Base-by-base conservation (phyloP, 331 rosid species). In the Quercus phellos region DNA sequence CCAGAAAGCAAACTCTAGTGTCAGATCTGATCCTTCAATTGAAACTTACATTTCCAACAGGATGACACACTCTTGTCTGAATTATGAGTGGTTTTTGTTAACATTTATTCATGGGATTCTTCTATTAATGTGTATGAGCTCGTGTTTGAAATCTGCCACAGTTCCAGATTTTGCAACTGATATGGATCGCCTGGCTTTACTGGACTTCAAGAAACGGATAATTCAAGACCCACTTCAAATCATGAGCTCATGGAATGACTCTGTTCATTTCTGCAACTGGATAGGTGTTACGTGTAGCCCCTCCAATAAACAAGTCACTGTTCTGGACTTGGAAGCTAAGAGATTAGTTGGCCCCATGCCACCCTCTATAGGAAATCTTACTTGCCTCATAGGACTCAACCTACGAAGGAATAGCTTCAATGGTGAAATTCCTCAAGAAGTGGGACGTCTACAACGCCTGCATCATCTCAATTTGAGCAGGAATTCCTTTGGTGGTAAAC, bases 251-350 rank as follows among this genome's bases (percentile, higher is more conserved):
- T 87, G 96, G 89, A 89, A 81, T 55, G 75, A 86, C 5, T 83
- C 91, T 7, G 32, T 14, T 7, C 68, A 83, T 26, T 83, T 89
- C n/a, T 86, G 96, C 80, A 26, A 73, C 9, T 91, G 90, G 92
- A 6, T 50, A 13, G 92, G 93, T 59, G 66, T 89, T 38, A 78
- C 84, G 6, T 89, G 96, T 88, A 83, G 70, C 74, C 19, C 24
- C 19, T 64, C 79, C 4, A 30, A 5, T 30, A 30, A 30, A 4
- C 5, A 5, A 30, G 34, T 30, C 34, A 30, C 0, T 0, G 34
- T 4, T 30, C 4, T 30, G 5, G 3, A 30, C 34, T 0, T 30
- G 5, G 3, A 3, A 30, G 34, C 34, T 30, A 30, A 30, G 2
- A 26, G 2, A 1, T 26, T 26, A 3, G 1, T 3, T 26, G 27